Percentiles rank a stretch among this genome's conserved stretches.
Evolutionary conservation across 495 filamentous ascomycete genomes (phyloP).

Genomic region (Tetracladium setigerum): DNA sequence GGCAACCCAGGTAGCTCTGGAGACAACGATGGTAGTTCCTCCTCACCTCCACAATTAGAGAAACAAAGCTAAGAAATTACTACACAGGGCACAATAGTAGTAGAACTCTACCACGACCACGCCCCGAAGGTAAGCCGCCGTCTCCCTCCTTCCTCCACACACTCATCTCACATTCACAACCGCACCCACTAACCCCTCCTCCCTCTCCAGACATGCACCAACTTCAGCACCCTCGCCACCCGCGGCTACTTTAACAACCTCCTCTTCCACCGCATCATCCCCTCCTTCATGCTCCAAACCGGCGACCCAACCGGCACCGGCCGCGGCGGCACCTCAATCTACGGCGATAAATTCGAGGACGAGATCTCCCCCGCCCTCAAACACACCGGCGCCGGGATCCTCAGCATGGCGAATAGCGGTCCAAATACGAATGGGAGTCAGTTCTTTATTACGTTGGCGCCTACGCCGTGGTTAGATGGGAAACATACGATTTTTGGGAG

Average conservation of each 20-base stretch:
- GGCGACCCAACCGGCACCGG: slow-evolving; percentile 96
- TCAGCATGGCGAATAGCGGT: slow-evolving; percentile 95
- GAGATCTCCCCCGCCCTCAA: slow-evolving; percentile 70
- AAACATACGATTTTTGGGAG: slow-evolving; percentile 97
- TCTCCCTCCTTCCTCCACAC: background rate
- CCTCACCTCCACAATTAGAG: background rate
- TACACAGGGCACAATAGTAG: slow-evolving; percentile 62
- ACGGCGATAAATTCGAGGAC: slow-evolving; percentile 91
- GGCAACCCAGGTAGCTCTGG: slow-evolving; percentile 68
- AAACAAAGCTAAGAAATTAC: background rate
- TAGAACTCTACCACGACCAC: slow-evolving; percentile 85
- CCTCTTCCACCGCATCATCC: slow-evolving; percentile 91
- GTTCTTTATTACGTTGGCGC: slow-evolving; percentile 88
- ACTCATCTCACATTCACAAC: too few relatives aligned
- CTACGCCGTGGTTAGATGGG: slow-evolving; percentile 94
- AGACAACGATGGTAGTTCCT: slow-evolving; percentile 66
- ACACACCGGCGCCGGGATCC: slow-evolving; percentile 87
- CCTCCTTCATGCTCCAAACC: slow-evolving; percentile 94
- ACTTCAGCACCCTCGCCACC: slow-evolving; percentile 72
- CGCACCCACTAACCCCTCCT: slow-evolving; percentile 22
- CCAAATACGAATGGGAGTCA: slow-evolving; percentile 88
- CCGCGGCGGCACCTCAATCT: slow-evolving; percentile 83
- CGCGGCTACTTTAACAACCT: slow-evolving; percentile 81
- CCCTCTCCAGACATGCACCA: slow-evolving; percentile 64
- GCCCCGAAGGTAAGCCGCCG: slow-evolving; percentile 53